Conservation (phyloP, 768 basidiomycete species). For the Udeniomyces megalosporus region DNA sequence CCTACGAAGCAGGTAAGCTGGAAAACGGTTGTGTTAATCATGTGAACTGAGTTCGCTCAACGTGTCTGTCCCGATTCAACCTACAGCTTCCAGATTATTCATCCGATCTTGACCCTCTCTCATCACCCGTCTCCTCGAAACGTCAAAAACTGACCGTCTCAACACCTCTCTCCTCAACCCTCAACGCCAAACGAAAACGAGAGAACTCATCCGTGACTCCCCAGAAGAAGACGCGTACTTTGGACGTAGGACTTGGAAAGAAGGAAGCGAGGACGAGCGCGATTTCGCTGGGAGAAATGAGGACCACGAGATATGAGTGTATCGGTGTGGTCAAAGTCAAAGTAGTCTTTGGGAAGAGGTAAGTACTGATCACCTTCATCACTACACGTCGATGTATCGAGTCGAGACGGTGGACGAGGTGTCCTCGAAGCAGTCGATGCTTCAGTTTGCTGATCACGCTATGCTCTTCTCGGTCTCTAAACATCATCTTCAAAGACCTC, state of each 20-base stretch:
- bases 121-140: slow-evolving; percentile 1
- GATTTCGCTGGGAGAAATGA: slow-evolving; percentile 22
- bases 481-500: neutral
- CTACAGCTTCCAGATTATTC: slow-evolving; percentile 11
- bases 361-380: no score
- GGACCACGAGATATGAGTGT: slow-evolving; percentile 41
- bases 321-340: slow-evolving; percentile 62
- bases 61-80: neutral
- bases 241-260: neutral
- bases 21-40: neutral
- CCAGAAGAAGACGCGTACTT: neutral
- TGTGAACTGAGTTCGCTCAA: no score
- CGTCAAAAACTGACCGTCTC: neutral
- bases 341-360: slow-evolving; percentile 65
- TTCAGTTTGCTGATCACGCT: neutral
- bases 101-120: slow-evolving; percentile 11
- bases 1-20: no score
- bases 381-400: no score
- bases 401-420: no score
- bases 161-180: neutral
- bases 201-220: neutral
- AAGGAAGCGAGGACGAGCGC: slow-evolving; percentile 17
- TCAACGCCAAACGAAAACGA: neutral
- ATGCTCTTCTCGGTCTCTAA: no score
- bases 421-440: neutral